phyloP scores from a whole-genome alignment of 225 moss, liverwort and hornwort species.

The Antitrichia curtipendula region DNA sequence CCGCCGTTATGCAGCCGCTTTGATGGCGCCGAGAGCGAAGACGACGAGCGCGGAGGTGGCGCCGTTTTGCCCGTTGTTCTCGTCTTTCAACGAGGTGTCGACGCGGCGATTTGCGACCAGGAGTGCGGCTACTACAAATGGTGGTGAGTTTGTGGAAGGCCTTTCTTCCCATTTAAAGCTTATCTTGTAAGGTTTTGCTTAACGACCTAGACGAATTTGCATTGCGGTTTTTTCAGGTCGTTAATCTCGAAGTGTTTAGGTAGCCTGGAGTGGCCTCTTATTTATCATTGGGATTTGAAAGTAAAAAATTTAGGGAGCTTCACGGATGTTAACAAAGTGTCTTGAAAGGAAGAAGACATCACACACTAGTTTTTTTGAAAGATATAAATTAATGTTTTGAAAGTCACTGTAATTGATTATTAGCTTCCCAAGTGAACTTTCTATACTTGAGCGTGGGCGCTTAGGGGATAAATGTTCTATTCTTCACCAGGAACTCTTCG shows the following conservation, averaged over 20 bases:
- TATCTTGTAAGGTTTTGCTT: not conserved
- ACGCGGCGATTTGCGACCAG: not conserved
- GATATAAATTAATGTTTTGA: not conserved
- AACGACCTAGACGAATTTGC: not conserved
- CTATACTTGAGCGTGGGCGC: not conserved
- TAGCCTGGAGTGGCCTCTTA: not conserved
- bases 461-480: not conserved
- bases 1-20: not conserved
- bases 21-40: not conserved
- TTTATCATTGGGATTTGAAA: not conserved
- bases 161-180: not conserved
- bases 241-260: not conserved
- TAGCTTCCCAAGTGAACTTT: not conserved
- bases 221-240: not conserved
- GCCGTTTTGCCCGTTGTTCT: slow-evolving; percentile 20
- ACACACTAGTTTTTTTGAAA: not conserved
- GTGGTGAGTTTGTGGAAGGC: not conserved
- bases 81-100: slow-evolving; percentile 6
- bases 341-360: not conserved
- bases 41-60: not conserved
- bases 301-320: not conserved
- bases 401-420: not conserved
- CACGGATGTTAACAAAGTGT: not conserved
- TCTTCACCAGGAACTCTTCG: not conserved
- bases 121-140: not conserved